These are phyloP conservation scores for Neurospora sp. DNA, from an alignment of 495 filamentous ascomycete species.

Conservation along the genomic window DNA sequence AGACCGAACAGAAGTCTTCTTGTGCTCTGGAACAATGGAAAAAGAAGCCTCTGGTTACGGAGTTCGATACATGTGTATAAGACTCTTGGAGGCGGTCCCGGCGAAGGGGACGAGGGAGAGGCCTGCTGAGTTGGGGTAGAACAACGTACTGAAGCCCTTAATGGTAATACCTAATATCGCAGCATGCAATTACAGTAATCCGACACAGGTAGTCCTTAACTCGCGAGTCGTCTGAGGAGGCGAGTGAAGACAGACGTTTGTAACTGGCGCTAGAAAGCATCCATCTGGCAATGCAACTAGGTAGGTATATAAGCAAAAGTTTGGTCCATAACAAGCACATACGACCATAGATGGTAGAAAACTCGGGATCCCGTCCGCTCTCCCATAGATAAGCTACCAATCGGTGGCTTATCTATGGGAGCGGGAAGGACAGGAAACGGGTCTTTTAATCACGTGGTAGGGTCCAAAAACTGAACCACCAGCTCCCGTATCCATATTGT, in stretches of 20 bases:
- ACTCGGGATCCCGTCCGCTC: conserved; percentile 44
- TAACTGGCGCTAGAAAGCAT: no score
- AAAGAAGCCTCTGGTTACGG: not conserved
- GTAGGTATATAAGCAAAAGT: not conserved
- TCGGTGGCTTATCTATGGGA: no score
- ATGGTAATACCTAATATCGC: no score
- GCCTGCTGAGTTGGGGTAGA: not conserved
- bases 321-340: conserved; percentile 11
- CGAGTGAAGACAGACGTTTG: not conserved
- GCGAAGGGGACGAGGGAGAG: not conserved
- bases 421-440: no score
- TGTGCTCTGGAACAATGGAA: not conserved
- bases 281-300: no score
- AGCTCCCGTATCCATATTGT: no score
- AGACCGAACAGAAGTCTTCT: no score
- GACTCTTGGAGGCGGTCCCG: not conserved
- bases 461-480: no score
- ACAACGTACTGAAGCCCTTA: not conserved
- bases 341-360: conserved; percentile 36
- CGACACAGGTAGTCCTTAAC: no score
- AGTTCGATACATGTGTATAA: not conserved
- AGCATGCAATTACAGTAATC: no score
- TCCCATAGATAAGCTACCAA: conserved; percentile 26
- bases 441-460: no score
- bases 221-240: no score